Percentiles rank a stretch among this genome's conserved stretches.
phyloP scores from a whole-genome alignment of 306 rosid species.

The Pyrus communis region DNA sequence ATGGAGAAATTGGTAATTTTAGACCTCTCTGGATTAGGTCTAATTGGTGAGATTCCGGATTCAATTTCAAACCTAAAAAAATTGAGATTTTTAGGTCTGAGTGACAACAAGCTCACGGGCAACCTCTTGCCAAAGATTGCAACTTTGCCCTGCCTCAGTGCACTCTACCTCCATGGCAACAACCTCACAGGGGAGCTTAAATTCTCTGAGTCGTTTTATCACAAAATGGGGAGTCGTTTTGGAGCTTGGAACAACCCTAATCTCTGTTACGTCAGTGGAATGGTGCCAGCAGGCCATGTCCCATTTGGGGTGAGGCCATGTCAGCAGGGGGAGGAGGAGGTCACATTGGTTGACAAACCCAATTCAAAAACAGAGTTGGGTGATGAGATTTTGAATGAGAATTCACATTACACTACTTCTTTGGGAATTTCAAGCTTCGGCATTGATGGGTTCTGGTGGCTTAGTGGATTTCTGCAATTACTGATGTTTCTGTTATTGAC shows the following conservation, averaged over 20 bases:
- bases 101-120: conserved; percentile 71
- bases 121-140: conserved; percentile 56
- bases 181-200: conserved; percentile 59
- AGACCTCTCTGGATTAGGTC: conserved; percentile 63
- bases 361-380: conserved; percentile 20
- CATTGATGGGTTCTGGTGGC: conserved; percentile 40
- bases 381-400: conserved; percentile 15
- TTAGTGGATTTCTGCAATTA: conserved; percentile 19
- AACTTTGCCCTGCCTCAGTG: conserved; percentile 52
- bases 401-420: conserved; percentile 31
- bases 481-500: conserved; percentile 23
- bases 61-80: conserved; percentile 53
- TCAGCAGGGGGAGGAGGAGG: conserved; percentile 25
- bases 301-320: conserved; percentile 84
- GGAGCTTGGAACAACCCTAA: conserved; percentile 79
- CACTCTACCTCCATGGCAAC: conserved; percentile 75
- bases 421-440: conserved; percentile 33
- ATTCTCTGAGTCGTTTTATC: conserved; percentile 53
- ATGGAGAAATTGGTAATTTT: conserved; percentile 51
- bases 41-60: conserved; percentile 76
- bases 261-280: conserved; percentile 54
- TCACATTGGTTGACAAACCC: conserved; percentile 29
- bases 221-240: conserved; percentile 75
- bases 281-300: conserved; percentile 28
- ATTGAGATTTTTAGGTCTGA: conserved; percentile 72